phyloP scores from a whole-genome alignment of 169 alveolate genomes.

The Plasmodium vinckei region DNA sequence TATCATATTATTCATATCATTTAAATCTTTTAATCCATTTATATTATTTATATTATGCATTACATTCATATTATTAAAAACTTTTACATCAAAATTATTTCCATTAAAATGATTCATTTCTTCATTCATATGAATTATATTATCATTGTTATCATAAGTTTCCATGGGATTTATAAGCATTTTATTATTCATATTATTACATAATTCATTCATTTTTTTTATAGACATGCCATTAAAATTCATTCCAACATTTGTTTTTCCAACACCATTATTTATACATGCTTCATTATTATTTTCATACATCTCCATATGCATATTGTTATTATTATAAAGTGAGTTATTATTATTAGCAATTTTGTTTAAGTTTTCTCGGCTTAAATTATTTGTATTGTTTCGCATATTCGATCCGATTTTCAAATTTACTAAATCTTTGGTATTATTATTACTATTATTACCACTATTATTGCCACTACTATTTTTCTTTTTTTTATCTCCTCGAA shows the following conservation, averaged over 20 bases:
- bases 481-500: background rate
- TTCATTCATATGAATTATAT: slow-evolving; percentile 25
- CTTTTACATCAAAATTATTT: slow-evolving; percentile 25
- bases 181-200: slow-evolving; percentile 33
- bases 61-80: slow-evolving; percentile 4
- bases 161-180: background rate
- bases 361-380: background rate
- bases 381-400: background rate
- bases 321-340: background rate
- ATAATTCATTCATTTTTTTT: slow-evolving; percentile 27
- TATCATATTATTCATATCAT: slow-evolving; percentile 8
- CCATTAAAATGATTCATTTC: slow-evolving; percentile 18
- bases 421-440: background rate
- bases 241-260: slow-evolving; percentile 2
- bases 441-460: background rate
- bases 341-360: background rate
- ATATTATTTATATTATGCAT: background rate
- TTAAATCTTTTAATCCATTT: background rate
- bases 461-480: background rate
- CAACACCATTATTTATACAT: background rate
- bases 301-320: background rate
- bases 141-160: slow-evolving; percentile 45
- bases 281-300: slow-evolving; percentile 14
- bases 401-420: background rate
- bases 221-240: slow-evolving; percentile 13